Evolutionary conservation across 495 filamentous ascomycete species (phyloP).

Genomic region (Aspergillus leporis): DNA sequence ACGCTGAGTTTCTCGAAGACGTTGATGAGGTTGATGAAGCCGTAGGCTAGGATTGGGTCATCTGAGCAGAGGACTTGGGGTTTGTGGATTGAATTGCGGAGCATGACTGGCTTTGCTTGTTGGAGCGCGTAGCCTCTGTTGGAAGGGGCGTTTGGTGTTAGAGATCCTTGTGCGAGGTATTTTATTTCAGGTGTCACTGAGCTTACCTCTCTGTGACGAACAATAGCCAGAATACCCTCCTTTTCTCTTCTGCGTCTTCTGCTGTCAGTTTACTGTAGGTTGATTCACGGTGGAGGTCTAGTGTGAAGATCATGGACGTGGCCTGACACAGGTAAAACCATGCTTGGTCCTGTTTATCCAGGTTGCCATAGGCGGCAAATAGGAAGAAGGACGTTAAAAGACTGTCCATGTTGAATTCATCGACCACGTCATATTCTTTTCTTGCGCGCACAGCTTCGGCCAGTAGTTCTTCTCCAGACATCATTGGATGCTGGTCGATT

Average conservation of each 20-base stretch:
- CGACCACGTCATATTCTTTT: slow-evolving; percentile 72
- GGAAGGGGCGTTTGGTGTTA: too few species aligned
- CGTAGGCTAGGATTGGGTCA: slow-evolving; percentile 48
- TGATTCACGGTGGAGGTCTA: slow-evolving; percentile 60
- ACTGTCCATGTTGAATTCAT: slow-evolving; percentile 58
- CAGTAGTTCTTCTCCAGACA: slow-evolving; percentile 56
- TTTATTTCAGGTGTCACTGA: too few species aligned
- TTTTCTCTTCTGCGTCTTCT: slow-evolving; percentile 52
- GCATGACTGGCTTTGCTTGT: slow-evolving; percentile 55
- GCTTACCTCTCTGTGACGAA: slow-evolving; percentile 62
- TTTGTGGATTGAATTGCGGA: slow-evolving; percentile 50
- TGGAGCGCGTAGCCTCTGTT: slow-evolving; percentile 51
- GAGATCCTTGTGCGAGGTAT: too few species aligned
- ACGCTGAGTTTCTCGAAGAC: slow-evolving; percentile 50
- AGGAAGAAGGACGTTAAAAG: slow-evolving; percentile 80
- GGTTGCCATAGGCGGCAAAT: slow-evolving; percentile 72
- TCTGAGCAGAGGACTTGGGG: slow-evolving; percentile 48
- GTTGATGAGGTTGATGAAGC: slow-evolving; percentile 56
- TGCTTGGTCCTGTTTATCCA: slow-evolving; percentile 54
- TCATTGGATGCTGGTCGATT: slow-evolving; percentile 48
- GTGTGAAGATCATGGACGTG: slow-evolving; percentile 56
- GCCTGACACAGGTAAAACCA: slow-evolving; percentile 68
- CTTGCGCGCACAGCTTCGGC: slow-evolving; percentile 75
- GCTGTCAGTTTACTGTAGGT: slow-evolving; percentile 45
- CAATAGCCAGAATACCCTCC: slow-evolving; percentile 64